Evolutionary conservation across 352 stramenopile species (phyloP).

Genomic region (Thraustotheca clavata): DNA sequence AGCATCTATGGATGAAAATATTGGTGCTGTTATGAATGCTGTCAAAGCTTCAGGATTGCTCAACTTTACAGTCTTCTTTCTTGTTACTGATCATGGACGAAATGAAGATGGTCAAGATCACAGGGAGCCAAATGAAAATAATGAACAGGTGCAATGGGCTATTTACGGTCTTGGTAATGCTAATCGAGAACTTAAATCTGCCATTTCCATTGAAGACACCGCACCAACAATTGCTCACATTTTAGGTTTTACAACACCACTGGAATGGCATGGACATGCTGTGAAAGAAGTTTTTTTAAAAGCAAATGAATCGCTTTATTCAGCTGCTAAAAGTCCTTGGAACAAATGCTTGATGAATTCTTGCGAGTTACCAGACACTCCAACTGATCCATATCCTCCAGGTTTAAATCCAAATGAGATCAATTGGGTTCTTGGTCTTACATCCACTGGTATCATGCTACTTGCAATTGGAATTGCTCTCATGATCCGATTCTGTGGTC

Average conservation of each 20-base stretch:
- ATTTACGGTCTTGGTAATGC: slow-evolving; percentile 3
- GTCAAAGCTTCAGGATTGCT: not conserved
- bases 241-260: slow-evolving; percentile 3
- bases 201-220: slow-evolving; percentile 21
- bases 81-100: slow-evolving; percentile 17
- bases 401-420: not conserved
- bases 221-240: slow-evolving; percentile 17
- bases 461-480: not conserved
- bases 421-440: slow-evolving; percentile 14
- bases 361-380: not conserved
- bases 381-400: not conserved
- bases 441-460: not conserved
- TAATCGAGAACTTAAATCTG: slow-evolving; percentile 16
- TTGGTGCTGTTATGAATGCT: slow-evolving; percentile 7
- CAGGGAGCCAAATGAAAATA: not conserved
- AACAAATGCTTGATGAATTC: not conserved
- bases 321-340: slow-evolving; percentile 16
- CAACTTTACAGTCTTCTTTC: slow-evolving; percentile 15
- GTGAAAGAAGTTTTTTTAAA: slow-evolving; percentile 10
- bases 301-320: slow-evolving; percentile 18
- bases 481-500: slow-evolving; percentile 6
- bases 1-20: slow-evolving; percentile 7
- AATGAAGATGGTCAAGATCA: slow-evolving; percentile 15
- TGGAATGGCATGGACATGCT: slow-evolving; percentile 18
- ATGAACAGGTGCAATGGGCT: slow-evolving; percentile 8